phyloP scores from a whole-genome alignment of 345 rosid genomes.

The Raphanus sativus region DNA sequence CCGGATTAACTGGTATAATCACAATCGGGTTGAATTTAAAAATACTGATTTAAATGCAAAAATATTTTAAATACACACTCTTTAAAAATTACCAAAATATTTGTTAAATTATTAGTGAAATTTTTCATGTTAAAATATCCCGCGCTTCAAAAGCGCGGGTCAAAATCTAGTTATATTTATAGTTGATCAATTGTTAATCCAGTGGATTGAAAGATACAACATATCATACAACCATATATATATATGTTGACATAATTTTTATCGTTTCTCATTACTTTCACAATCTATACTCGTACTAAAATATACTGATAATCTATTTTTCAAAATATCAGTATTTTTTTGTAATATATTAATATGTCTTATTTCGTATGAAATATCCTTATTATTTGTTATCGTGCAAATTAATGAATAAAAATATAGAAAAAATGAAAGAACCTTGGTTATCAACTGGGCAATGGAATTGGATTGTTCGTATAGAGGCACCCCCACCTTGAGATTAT shows the following conservation, averaged over 20 bases:
- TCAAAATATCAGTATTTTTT: not conserved
- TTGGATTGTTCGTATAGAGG: not conserved
- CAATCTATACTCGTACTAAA: not conserved
- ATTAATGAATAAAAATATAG: not conserved
- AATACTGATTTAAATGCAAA: too few species aligned
- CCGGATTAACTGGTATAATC: too few species aligned
- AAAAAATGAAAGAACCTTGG: constrained; percentile 5
- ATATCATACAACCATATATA: not conserved
- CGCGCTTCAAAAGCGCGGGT: too few species aligned
- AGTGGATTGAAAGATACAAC: not conserved
- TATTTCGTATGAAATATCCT: not conserved
- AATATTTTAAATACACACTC: too few species aligned
- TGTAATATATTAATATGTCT: not conserved
- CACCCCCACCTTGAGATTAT: too few species aligned
- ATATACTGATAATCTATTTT: not conserved
- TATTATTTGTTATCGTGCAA: not conserved
- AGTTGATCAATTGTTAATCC: not conserved
- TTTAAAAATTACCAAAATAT: too few species aligned
- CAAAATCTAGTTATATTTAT: too few species aligned
- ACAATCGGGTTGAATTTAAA: too few species aligned
- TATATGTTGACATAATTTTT: not conserved
- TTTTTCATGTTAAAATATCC: too few species aligned
- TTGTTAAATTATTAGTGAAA: too few species aligned
- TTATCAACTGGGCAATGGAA: not conserved
- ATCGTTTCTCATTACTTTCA: not conserved